Conservation (phyloP, 352 stramenopile genomes). For the Pythium insidiosum region DNA sequence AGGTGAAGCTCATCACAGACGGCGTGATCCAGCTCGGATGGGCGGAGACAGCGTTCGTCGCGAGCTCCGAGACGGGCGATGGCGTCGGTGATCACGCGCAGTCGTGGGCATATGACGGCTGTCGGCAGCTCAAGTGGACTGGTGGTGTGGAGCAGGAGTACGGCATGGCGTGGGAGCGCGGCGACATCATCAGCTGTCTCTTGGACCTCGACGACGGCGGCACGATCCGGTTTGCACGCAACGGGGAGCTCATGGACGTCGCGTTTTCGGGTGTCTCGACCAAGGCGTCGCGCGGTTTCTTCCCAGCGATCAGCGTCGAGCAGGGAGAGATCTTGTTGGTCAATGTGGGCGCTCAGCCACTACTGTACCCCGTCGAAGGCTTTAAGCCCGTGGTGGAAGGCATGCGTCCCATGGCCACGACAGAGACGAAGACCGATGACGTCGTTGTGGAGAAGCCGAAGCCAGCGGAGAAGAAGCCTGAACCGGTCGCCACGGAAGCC, state of each 20-base stretch:
- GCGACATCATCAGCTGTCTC: slow-evolving; percentile 86
- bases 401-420: slow-evolving; percentile 9
- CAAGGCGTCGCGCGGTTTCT: slow-evolving; percentile 29
- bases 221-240: slow-evolving; percentile 74
- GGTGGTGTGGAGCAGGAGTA: slow-evolving; percentile 53
- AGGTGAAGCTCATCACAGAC: slow-evolving; percentile 84
- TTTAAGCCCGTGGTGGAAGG: slow-evolving; percentile 41
- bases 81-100: slow-evolving; percentile 86
- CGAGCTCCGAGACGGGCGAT: slow-evolving; percentile 75
- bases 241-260: slow-evolving; percentile 60
- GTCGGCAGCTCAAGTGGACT: slow-evolving; percentile 82
- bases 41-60: slow-evolving; percentile 73
- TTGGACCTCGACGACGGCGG: slow-evolving; percentile 71
- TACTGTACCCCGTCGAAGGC: slow-evolving; percentile 40
- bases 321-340: slow-evolving; percentile 72
- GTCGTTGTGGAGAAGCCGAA: not conserved
- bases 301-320: slow-evolving; percentile 79
- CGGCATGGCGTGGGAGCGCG: slow-evolving; percentile 52
- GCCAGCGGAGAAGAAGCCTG: not conserved
- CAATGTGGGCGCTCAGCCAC: slow-evolving; percentile 75
- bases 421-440: slow-evolving; percentile 1
- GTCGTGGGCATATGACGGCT: slow-evolving; percentile 89
- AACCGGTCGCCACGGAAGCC: slow-evolving; percentile 2
- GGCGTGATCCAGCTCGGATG: slow-evolving; percentile 91
- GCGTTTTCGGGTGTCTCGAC: slow-evolving; percentile 48